A percentile compares a stretch with the other conserved stretches of the same genome.
Evolutionary conservation across 2,329 filamentous ascomycete species (phyloP).

Genomic region (Penicillium sp.): DNA sequence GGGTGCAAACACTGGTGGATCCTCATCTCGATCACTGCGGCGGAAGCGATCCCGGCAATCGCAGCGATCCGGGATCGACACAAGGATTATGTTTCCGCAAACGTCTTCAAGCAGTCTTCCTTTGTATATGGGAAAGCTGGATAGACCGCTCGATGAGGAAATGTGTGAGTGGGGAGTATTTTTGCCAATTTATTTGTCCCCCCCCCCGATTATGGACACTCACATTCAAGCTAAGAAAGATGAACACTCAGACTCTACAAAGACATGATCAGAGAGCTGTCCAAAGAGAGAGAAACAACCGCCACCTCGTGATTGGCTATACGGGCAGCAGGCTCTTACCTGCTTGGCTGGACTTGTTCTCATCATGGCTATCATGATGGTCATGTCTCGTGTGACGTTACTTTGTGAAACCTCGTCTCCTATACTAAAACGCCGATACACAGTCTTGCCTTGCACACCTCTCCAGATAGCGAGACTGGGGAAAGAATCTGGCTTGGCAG

Average conservation of each 20-base stretch:
- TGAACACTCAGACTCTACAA: background rate
- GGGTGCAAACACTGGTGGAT: conserved; percentile 38
- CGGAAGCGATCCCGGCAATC: conserved; percentile 23
- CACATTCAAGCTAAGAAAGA: background rate
- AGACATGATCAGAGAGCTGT: background rate
- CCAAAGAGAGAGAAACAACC: conserved; percentile 4
- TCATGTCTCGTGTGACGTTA: conserved; percentile 47
- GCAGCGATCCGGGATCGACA: conserved; percentile 27
- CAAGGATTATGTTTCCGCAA: conserved; percentile 35
- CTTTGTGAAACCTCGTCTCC: conserved; percentile 45
- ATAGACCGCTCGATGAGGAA: background rate
- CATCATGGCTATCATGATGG: conserved; percentile 36
- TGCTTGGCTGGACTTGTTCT: conserved; percentile 31
- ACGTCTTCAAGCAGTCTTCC: conserved; percentile 39
- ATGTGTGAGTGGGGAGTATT: background rate
- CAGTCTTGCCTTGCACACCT: conserved; percentile 28
- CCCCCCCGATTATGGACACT: background rate
- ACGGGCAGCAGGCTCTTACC: conserved; percentile 30
- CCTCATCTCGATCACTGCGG: conserved; percentile 27
- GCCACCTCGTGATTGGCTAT: conserved; percentile 30
- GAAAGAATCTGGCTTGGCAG: conserved; percentile 33
- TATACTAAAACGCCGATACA: conserved; percentile 37
- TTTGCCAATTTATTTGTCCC: conserved; percentile 1
- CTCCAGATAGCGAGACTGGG: conserved; percentile 12
- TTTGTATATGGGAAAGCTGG: conserved; percentile 14